Evolutionary conservation across 2,329 filamentous ascomycete genomes (phyloP), one percentile per base, ranked within the genome.

Genomic region (Phoma sp.): DNA sequence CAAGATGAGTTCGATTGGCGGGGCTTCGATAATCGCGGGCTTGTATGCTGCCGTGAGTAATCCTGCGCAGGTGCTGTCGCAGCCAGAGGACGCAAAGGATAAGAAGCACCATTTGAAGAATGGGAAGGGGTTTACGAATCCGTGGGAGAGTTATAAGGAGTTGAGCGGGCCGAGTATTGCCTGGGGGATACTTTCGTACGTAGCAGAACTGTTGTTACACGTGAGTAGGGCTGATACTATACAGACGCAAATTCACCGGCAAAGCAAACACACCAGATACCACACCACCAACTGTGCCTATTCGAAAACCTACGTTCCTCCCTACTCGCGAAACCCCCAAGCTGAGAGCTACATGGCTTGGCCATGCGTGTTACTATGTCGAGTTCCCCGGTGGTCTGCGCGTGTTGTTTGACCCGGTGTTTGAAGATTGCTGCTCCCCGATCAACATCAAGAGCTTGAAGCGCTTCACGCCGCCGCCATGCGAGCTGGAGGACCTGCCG

Each of bases 321-420:
- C 75, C 84, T 1, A 78, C 78, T 12, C 84, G 90, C 48, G 75
- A 81, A 4, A 84, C 83, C 2, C 60, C 76, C 15, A 81, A 83
- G 33, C 82, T 98, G 20, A 87, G 92, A 47, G 91, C 93, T 28
- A 98, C 93, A 33, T 97, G 93, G 93, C 86, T 98, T 2, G 93
- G 93, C 29, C 93, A 98, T 74, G 93, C 93, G 3, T 96, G 92
- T 78, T 96, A 92, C 78, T 93, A 91, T 68, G 86, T 96, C 64
- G 93, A 97, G 74, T 97, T 93, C 67, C 92, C 92, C 1, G 83
- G 84, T 12, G 93, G 93, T 1, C 80, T 98, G 47, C 87, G 93
- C 48, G 91, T 96, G 3, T 84, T 98, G 3, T 97, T 96, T 73
- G 93, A 97, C 69, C 93, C 93, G 1, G 93, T 97, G 28, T 96